Conservation (phyloP, 352 stramenopile species). For the Globisporangium emineosum region DNA sequence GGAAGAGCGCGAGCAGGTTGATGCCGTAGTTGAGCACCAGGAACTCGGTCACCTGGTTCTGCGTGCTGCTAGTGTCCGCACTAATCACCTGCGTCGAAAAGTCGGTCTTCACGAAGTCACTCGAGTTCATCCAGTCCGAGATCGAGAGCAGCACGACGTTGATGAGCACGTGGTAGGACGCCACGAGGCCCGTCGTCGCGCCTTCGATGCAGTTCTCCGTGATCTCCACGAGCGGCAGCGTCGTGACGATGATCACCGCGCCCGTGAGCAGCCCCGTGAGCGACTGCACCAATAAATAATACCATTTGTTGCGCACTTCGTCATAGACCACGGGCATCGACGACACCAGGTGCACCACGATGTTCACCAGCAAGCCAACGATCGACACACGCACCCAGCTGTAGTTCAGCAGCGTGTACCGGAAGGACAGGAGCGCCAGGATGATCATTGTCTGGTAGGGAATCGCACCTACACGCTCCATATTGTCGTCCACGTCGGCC, state of each 20-base stretch:
- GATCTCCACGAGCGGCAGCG: slow-evolving; percentile 68
- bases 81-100: slow-evolving; percentile 35
- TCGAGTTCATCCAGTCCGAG: slow-evolving; percentile 53
- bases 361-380: slow-evolving; percentile 35
- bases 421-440: slow-evolving; percentile 44
- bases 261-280: slow-evolving; percentile 39
- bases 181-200: slow-evolving; percentile 56
- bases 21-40: slow-evolving; percentile 41
- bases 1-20: slow-evolving; percentile 49
- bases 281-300: slow-evolving; percentile 39
- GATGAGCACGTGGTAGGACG: slow-evolving; percentile 62
- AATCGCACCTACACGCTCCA: slow-evolving; percentile 38
- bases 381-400: slow-evolving; percentile 64
- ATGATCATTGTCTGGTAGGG: slow-evolving; percentile 45
- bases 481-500: slow-evolving; percentile 37
- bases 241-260: slow-evolving; percentile 45
- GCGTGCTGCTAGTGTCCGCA: slow-evolving; percentile 30
- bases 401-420: slow-evolving; percentile 63
- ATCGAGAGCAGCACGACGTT: slow-evolving; percentile 58
- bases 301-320: slow-evolving; percentile 41
- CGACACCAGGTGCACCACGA: slow-evolving; percentile 31
- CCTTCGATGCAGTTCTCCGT: slow-evolving; percentile 72
- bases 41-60: slow-evolving; percentile 36
- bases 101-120: slow-evolving; percentile 29
- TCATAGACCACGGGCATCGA: slow-evolving; percentile 51